Evolutionary conservation across 495 filamentous ascomycete species (phyloP).

Genomic region (Annulohypoxylon nitens): DNA sequence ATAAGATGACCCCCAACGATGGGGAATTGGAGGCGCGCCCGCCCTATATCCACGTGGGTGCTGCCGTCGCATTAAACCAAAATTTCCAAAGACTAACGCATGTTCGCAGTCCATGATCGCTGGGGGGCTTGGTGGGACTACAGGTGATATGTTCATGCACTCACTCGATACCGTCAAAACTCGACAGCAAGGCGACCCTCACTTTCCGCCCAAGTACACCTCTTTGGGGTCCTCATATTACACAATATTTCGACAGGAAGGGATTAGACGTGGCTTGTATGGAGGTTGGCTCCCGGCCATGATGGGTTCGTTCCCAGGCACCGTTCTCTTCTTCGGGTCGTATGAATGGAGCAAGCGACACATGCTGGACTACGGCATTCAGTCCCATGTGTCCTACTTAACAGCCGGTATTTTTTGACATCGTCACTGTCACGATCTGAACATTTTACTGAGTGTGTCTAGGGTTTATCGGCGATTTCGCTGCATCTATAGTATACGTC

Average conservation of each 20-base stretch:
- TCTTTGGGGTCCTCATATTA: conserved; percentile 89
- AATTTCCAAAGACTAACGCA: conserved; percentile 25
- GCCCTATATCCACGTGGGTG: conserved; percentile 61
- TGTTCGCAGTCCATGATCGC: conserved; percentile 86
- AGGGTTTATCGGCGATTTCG: conserved; percentile 93
- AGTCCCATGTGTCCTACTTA: conserved; percentile 84
- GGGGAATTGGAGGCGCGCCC: conserved; percentile 59
- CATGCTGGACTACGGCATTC: conserved; percentile 85
- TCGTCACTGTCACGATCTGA: background rate
- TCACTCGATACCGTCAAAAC: conserved; percentile 99
- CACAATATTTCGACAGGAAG: conserved; percentile 94
- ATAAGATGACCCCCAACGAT: conserved; percentile 60
- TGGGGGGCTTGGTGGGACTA: conserved; percentile 89
- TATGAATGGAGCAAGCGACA: conserved; percentile 95
- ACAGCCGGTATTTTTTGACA: conserved; percentile 71
- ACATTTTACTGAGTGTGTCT: conserved; percentile 42
- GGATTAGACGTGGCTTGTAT: conserved; percentile 88
- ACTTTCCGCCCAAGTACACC: conserved; percentile 89
- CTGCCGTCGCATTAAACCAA: conserved; percentile 1
- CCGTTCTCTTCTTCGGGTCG: conserved; percentile 92
- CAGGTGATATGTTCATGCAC: conserved; percentile 98
- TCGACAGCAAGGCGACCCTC: conserved; percentile 95
- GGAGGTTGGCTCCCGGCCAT: conserved; percentile 91
- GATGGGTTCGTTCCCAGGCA: conserved; percentile 92
- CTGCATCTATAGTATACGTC: conserved; percentile 92